Base-by-base conservation (phyloP, 225 moss, liverwort and hornwort genomes). In the Polytrichum formosum region DNA sequence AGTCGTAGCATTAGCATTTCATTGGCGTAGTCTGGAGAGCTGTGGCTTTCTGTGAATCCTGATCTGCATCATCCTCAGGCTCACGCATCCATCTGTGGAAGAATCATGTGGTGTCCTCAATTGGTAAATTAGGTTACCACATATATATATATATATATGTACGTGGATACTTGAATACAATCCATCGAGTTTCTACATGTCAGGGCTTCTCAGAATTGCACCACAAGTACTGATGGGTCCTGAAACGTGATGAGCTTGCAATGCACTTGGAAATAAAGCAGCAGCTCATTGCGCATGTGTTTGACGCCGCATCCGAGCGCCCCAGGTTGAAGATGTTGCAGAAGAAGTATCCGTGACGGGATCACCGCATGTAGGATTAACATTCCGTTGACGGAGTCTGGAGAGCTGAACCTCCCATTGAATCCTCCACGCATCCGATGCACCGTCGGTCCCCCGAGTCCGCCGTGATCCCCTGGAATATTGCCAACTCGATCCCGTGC, bases 381-480 rank as follows among this genome's bases (percentile, higher is more conserved):
- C 13, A 4, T 46, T 46, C 21, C 68, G 68, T 26, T 66, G 65
- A 10, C 75, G 78, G 5, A 87, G 78, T 5, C 80, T 71, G 5
- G 83, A 70, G 3, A 87, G 73, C 83, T 83, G 87, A 25, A 78
- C 80, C 73, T 83, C 83, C 83, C 83, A 83, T 19, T 80, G 83
- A 55, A 80, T 65, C 61, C 76, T 76, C 87, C 83, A 83, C 54
- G 80, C 83, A 54, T 87, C 75, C 6, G 86, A 83, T 46, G 61
- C 81, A 28, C 81, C 77, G 4, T 81, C 77, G 25, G 70, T 78
- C 30, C 83, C 83, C 61, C 72, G 75, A 17, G 62, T 83, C 64
- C 77, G 78, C 30, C 73, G 71, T 58, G 74, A 56, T 29, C 67
- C 67, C 55, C 73, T 54, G 67, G 70, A 46, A 46, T 46, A 70